These are phyloP conservation scores for Erythrophleum ivorense DNA, from an alignment of 331 rosid species.

Conservation along the genomic window DNA sequence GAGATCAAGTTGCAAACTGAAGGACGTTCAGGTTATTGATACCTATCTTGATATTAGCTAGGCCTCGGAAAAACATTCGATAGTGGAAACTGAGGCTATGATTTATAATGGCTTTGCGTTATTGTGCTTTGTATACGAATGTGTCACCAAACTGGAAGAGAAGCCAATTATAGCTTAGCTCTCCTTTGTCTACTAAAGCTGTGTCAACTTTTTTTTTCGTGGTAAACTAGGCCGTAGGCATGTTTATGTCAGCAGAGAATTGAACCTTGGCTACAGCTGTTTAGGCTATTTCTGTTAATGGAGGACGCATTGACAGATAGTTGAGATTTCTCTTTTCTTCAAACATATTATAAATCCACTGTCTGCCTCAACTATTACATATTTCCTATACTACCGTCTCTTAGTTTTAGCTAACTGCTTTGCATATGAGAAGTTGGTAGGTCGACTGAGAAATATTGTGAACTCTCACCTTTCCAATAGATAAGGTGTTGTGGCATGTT, in stretches of 20 bases:
- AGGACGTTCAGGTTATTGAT: background rate
- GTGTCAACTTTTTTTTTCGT: background rate
- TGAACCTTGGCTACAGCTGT: background rate
- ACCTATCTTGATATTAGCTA: background rate
- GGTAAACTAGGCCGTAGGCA: background rate
- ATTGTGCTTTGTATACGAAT: background rate
- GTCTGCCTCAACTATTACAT: background rate
- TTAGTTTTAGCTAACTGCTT: conserved; percentile 3
- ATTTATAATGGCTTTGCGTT: background rate
- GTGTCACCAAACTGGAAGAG: background rate
- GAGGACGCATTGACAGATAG: background rate
- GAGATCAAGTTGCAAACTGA: background rate
- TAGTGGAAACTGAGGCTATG: background rate
- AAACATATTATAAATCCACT: background rate
- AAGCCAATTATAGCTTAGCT: background rate
- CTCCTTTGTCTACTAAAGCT: conserved; percentile 5
- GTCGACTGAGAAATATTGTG: background rate
- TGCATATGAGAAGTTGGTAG: background rate
- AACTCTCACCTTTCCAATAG: background rate
- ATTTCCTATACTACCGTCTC: background rate
- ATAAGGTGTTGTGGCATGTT: background rate
- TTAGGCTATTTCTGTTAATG: background rate
- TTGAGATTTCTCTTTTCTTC: background rate
- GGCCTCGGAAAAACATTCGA: background rate
- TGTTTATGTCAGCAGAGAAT: conserved; percentile 2